Base-by-base conservation (phyloP, 1,139 yeast genomes). In the Candida freyschussii region DNA sequence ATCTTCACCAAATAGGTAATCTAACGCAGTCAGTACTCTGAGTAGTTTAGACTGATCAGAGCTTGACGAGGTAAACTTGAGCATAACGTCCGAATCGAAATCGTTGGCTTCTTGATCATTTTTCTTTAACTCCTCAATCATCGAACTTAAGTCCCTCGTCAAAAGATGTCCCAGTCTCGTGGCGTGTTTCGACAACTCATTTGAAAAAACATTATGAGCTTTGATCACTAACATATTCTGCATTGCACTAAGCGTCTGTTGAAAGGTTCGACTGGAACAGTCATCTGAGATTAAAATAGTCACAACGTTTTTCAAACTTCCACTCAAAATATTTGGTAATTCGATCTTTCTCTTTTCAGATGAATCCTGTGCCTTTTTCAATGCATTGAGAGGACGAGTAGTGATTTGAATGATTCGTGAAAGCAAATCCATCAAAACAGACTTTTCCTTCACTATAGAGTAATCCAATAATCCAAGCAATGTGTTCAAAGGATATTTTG, bases 21-120 rank as follows among this genome's bases (percentile, higher is more conserved):
- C 96, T 42, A 89, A 68, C 0, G 96, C 96, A 1, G 97, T 89
- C 46, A 89, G 65, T 6, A 87, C 79, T 34, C 96, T 68, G 38
- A 91, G 63, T 14, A 91, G 61, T 50, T 87, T 87, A 8, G 96
- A 86, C 56, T 89, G 97, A 40, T 83, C 87, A 0, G 96, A 83
- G 30, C 85, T 78, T 3, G 89, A 76, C 0, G 89, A 77, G 12
- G 93, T 82, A 51, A 89, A 86, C 47, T 75, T 75, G 13, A 75
- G 63, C 44, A 87, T 66, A 2, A 71, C 58, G 32, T 72, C 74
- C 15, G 72, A 68, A 33, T 72, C 75, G 20, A 74, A 55, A 31
- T 71, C 80, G 16, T 63, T 54, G 1, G 66, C 67, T 13, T 56
- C 59, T 5, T 48, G 50, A 12, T 36, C 41, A 4, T 63, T 62